Evolutionary conservation across 1,284 basidiomycete species (phyloP).

Genomic region (Tranzscheliella williamsii): DNA sequence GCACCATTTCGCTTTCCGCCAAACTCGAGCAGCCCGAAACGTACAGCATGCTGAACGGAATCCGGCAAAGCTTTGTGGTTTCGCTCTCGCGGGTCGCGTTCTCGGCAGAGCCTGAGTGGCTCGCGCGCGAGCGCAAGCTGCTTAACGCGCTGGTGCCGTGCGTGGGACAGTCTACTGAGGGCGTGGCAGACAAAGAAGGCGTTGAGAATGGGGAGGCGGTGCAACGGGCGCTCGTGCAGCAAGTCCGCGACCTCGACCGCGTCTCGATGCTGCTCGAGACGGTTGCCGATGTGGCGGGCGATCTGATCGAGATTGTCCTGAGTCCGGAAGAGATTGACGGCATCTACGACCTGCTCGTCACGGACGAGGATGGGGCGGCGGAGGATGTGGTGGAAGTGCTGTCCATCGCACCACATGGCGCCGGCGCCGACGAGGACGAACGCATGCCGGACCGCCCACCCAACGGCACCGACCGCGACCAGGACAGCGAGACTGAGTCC

Average conservation of each 20-base stretch:
- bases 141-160: constrained; percentile 2
- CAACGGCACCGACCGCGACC: constrained; percentile 1
- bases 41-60: constrained; percentile 51
- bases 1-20: constrained; percentile 21
- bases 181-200: background rate
- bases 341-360: constrained; percentile 42
- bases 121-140: constrained; percentile 19
- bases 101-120: constrained; percentile 49
- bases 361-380: constrained; percentile 23
- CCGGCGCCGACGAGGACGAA: no score
- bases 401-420: no score
- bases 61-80: constrained; percentile 49
- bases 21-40: constrained; percentile 41
- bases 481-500: constrained; percentile 24
- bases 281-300: constrained; percentile 43
- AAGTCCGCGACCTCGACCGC: constrained; percentile 9
- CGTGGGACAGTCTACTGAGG: background rate
- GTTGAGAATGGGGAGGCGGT: constrained; percentile 4
- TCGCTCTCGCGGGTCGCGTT: constrained; percentile 46
- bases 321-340: constrained; percentile 50
- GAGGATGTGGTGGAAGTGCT: constrained; percentile 5
- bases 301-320: constrained; percentile 49
- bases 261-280: constrained; percentile 33
- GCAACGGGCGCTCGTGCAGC: constrained; percentile 8
- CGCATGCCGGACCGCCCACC: background rate